A percentile compares a stretch with the other conserved stretches of the same genome.
Evolutionary conservation across 2,329 filamentous ascomycete genomes (phyloP).

Genomic region (Aspergillus pseudonomiae): DNA sequence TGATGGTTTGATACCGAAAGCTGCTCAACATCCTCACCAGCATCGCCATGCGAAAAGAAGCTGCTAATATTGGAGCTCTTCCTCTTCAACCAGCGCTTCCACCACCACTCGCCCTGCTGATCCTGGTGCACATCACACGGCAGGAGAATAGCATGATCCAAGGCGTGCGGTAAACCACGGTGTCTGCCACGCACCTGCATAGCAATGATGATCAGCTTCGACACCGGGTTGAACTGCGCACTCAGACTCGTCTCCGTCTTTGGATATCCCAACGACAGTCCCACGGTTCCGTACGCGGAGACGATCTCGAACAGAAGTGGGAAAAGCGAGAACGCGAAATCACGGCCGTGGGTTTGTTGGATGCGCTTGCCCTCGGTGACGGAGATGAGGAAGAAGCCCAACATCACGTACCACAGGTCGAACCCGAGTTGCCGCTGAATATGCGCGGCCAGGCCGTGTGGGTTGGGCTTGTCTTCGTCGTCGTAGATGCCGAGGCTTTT

Average conservation of each 20-base stretch:
- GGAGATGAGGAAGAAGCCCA: slow-evolving; percentile 86
- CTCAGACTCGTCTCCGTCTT: slow-evolving; percentile 75
- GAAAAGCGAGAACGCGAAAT: slow-evolving; percentile 65
- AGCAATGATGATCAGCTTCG: slow-evolving; percentile 64
- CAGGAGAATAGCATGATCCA: slow-evolving; percentile 68
- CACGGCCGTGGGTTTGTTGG: slow-evolving; percentile 55
- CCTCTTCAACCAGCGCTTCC: slow-evolving; percentile 20
- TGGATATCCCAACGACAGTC: slow-evolving; percentile 79
- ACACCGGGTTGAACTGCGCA: slow-evolving; percentile 72
- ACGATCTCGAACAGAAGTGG: slow-evolving; percentile 77
- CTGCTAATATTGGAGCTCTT: slow-evolving; percentile 16
- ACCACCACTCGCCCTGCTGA: slow-evolving; percentile 20
- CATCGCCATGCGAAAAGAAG: slow-evolving; percentile 12
- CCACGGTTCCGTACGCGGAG: slow-evolving; percentile 88
- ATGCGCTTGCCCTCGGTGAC: slow-evolving; percentile 79
- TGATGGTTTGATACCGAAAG: slow-evolving; percentile 29
- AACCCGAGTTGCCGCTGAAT: slow-evolving; percentile 89
- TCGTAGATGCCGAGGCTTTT: slow-evolving; percentile 62
- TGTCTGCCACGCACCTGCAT: slow-evolving; percentile 67
- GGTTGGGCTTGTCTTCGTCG: slow-evolving; percentile 56
- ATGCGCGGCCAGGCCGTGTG: slow-evolving; percentile 77
- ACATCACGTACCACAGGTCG: slow-evolving; percentile 92
- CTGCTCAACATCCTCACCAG: not conserved
- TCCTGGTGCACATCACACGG: slow-evolving; percentile 53
- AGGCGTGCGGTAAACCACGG: slow-evolving; percentile 64